These are phyloP conservation scores for Pyricularia sp. DNA, from an alignment of 2,329 filamentous ascomycete species.

Conservation along the genomic window DNA sequence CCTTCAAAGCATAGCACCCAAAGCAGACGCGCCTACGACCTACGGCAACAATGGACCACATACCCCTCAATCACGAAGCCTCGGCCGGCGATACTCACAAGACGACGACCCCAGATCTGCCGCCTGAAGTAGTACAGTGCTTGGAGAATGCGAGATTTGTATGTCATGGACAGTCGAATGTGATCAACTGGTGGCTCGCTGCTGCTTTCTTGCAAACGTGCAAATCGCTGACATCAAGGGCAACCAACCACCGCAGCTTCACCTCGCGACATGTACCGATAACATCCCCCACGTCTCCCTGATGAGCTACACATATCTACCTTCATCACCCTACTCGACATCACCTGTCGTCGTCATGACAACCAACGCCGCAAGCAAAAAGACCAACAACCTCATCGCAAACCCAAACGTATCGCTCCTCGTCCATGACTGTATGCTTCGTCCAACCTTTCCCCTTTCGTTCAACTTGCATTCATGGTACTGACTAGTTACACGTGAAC, in stretches of 20 bases:
- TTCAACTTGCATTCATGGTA: not conserved
- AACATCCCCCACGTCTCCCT: slow-evolving; percentile 86
- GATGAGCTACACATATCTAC: slow-evolving; percentile 99
- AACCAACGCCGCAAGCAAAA: slow-evolving; percentile 68
- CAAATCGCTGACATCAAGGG: not conserved
- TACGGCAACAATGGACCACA: slow-evolving; percentile 42
- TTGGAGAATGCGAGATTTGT: slow-evolving; percentile 94
- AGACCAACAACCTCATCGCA: slow-evolving; percentile 69
- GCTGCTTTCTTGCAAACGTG: not conserved
- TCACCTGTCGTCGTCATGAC: slow-evolving; percentile 93
- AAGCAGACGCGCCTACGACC: slow-evolving; percentile 3
- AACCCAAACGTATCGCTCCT: slow-evolving; percentile 87
- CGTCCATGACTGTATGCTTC: slow-evolving; percentile 73
- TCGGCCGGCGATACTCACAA: slow-evolving; percentile 67
- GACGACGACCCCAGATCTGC: slow-evolving; percentile 59
- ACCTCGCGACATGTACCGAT: slow-evolving; percentile 81
- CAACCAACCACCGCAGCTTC: slow-evolving; percentile 51
- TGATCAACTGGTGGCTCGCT: slow-evolving; percentile 6
- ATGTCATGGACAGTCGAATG: slow-evolving; percentile 22
- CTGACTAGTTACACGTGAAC: not conserved
- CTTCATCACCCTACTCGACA: slow-evolving; percentile 58
- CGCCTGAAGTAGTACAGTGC: slow-evolving; percentile 78
- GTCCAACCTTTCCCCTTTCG: not conserved
- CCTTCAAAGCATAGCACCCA: not conserved
- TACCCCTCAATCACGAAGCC: slow-evolving; percentile 65